These are phyloP conservation scores for Dioscorea zingiberensis DNA, from an alignment of 106 monocot species.

Conservation along the genomic window DNA sequence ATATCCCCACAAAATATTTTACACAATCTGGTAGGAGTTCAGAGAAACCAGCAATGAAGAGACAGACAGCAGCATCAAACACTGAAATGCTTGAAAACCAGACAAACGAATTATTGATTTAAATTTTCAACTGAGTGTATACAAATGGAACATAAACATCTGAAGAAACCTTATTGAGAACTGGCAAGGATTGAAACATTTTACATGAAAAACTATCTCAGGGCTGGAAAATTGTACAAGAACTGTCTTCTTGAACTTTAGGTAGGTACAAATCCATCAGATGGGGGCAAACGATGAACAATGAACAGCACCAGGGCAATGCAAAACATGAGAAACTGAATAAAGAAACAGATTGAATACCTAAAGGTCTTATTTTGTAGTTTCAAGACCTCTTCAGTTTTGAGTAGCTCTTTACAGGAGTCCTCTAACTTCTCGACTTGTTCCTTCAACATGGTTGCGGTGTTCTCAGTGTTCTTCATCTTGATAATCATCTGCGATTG, in stretches of 20 bases:
- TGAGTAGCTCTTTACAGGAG: constrained; percentile 24
- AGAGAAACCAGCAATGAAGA: too few relatives aligned
- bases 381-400: constrained; percentile 28
- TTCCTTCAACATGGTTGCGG: constrained; percentile 18
- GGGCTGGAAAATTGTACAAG: background rate
- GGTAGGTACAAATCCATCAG: constrained; percentile 50
- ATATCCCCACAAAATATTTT: too few relatives aligned
- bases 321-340: constrained; percentile 41
- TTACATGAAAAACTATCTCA: constrained; percentile 7
- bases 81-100: too few relatives aligned
- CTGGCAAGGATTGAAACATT: background rate
- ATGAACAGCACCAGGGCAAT: constrained; percentile 34
- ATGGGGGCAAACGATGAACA: constrained; percentile 25
- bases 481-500: constrained; percentile 21
- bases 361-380: constrained; percentile 30
- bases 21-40: too few relatives aligned
- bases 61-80: too few relatives aligned
- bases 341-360: constrained; percentile 33
- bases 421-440: constrained; percentile 30
- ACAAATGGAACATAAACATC: background rate
- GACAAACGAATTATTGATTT: too few relatives aligned
- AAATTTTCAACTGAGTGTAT: background rate
- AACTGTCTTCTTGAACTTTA: constrained; percentile 14
- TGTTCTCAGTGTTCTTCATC: constrained; percentile 23
- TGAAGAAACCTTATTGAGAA: background rate